Percentiles rank a stretch among this genome's conserved stretches.
These are phyloP conservation scores for Sherardia arvensis DNA, from an alignment of 257 asterid species.

Conservation along the genomic window DNA sequence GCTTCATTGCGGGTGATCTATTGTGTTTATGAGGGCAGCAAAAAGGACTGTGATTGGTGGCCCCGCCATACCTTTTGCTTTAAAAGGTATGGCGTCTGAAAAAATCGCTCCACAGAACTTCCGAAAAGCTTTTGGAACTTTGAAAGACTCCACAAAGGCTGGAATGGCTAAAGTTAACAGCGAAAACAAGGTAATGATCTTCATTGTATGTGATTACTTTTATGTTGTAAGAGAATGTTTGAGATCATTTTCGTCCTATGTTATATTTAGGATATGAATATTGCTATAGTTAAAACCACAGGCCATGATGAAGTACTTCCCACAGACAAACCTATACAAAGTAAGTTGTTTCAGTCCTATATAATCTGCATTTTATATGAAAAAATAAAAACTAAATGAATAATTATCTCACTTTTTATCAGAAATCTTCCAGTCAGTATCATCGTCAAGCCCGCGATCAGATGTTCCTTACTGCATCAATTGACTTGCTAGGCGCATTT, in stretches of 20 bases:
- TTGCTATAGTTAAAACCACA: constrained; percentile 75
- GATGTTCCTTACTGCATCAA: constrained; percentile 71
- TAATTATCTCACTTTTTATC: constrained; percentile 13
- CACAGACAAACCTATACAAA: constrained; percentile 64
- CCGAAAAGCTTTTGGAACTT: constrained; percentile 56
- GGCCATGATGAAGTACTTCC: constrained; percentile 63
- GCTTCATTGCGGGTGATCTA: too few species aligned
- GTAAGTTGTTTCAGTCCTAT: constrained; percentile 31
- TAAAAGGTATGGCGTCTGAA: constrained; percentile 45
- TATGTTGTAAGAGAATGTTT: constrained; percentile 7
- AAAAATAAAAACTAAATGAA: neutral
- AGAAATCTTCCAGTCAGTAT: constrained; percentile 59
- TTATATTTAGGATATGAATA: constrained; percentile 44
- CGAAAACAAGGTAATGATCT: constrained; percentile 51
- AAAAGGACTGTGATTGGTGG: too few species aligned
- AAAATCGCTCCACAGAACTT: constrained; percentile 38
- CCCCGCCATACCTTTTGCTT: constrained; percentile 6
- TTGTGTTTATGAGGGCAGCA: too few species aligned
- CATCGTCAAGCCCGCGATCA: constrained; percentile 66
- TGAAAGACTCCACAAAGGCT: constrained; percentile 67
- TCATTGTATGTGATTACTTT: neutral
- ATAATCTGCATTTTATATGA: neutral
- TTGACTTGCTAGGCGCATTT: constrained; percentile 58
- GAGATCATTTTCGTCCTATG: constrained; percentile 1
- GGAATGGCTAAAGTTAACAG: constrained; percentile 71